Conservation (phyloP, 768 basidiomycete species). For the Podaxis pistillaris region DNA sequence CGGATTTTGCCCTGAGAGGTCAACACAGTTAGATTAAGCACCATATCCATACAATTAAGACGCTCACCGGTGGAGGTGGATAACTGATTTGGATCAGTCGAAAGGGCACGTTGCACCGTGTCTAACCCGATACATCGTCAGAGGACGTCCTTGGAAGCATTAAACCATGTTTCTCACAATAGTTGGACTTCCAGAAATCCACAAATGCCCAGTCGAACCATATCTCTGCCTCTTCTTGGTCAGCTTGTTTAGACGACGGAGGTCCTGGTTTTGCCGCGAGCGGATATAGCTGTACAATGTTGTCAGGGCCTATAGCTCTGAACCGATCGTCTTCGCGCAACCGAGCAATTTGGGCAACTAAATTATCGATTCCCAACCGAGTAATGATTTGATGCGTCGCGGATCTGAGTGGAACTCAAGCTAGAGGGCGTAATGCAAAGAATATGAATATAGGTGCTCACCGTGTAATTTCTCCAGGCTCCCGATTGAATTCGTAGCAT, state of each 20-base stretch:
- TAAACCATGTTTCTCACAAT: conserved; percentile 55
- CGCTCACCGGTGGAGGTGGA: conserved; percentile 58
- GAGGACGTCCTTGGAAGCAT: background rate
- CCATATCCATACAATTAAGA: conserved; percentile 4
- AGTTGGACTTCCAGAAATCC: conserved; percentile 98
- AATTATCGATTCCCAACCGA: conserved; percentile 86
- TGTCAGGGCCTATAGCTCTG: conserved; percentile 85
- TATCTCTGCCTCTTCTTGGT: conserved; percentile 72
- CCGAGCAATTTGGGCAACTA: conserved; percentile 82
- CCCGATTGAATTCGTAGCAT: conserved; percentile 95
- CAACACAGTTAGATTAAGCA: conserved; percentile 10
- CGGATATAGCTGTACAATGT: conserved; percentile 63
- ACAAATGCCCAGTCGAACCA: conserved; percentile 99
- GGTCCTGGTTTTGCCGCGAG: conserved; percentile 30
- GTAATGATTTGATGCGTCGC: conserved; percentile 89
- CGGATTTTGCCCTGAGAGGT: conserved; percentile 55
- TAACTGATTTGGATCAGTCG: conserved; percentile 64
- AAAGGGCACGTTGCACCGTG: conserved; percentile 72
- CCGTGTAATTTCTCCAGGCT: conserved; percentile 96
- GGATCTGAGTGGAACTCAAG: conserved; percentile 40
- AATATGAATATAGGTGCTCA: conserved; percentile 28
- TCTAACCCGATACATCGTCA: conserved; percentile 40
- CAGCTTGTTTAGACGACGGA: conserved; percentile 33
- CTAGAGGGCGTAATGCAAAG: background rate
- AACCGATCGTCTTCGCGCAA: conserved; percentile 93